Evolutionary conservation across 2,329 filamentous ascomycete species (phyloP).

Genomic region (Sclerotinia subarctica): DNA sequence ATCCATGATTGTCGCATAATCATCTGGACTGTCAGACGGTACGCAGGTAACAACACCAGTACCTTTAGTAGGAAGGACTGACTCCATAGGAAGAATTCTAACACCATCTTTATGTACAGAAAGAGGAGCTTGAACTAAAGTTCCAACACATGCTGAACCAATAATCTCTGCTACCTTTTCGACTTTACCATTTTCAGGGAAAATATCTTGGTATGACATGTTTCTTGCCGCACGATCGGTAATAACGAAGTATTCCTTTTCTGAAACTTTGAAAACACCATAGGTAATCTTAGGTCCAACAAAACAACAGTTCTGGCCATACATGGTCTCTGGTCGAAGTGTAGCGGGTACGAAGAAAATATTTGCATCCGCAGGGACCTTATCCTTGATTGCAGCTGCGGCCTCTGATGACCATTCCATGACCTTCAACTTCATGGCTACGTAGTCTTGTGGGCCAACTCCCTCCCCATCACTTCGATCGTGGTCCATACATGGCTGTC

Average conservation of each 20-base stretch:
- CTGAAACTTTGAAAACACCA: conserved; percentile 76
- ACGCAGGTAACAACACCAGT: conserved; percentile 96
- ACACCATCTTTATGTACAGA: conserved; percentile 81
- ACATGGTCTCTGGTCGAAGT: conserved; percentile 95
- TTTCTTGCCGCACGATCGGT: conserved; percentile 84
- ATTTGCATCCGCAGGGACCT: conserved; percentile 73
- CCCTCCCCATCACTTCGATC: conserved; percentile 79
- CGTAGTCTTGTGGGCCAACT: conserved; percentile 86
- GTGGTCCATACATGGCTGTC: conserved; percentile 84
- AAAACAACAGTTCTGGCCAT: conserved; percentile 94
- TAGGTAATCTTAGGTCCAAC: conserved; percentile 88
- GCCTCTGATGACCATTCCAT: conserved; percentile 83
- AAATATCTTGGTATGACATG: conserved; percentile 92
- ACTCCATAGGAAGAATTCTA: conserved; percentile 91
- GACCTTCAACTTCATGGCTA: conserved; percentile 84
- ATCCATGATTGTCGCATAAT: conserved; percentile 85
- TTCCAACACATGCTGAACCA: conserved; percentile 80
- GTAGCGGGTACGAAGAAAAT: conserved; percentile 92
- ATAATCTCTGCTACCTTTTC: conserved; percentile 71
- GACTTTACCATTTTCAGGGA: conserved; percentile 71
- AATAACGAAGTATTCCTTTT: conserved; percentile 79
- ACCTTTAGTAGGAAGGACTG: conserved; percentile 86
- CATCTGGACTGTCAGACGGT: conserved; percentile 92
- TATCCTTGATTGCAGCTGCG: conserved; percentile 67
- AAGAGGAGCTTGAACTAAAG: conserved; percentile 84